Conservation (phyloP, 2,329 filamentous ascomycete genomes). For the Aspergillus novoparasiticus region DNA sequence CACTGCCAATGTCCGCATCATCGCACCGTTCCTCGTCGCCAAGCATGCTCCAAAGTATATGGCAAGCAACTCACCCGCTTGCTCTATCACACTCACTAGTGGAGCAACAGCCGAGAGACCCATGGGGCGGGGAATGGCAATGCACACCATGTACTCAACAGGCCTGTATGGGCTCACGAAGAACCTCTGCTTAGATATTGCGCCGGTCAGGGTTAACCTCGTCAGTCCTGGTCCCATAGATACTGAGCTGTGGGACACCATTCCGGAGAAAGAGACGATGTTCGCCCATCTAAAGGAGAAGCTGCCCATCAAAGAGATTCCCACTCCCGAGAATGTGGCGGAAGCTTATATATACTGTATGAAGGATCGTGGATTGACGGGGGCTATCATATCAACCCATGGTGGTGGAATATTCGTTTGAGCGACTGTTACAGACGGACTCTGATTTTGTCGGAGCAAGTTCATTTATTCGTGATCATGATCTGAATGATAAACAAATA, state of each 20-base stretch:
- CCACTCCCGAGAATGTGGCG: neutral
- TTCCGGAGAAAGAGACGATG: neutral
- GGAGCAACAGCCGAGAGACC: neutral
- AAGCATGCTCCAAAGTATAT: neutral
- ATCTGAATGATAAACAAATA: too few species aligned
- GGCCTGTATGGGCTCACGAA: neutral
- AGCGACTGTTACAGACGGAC: neutral
- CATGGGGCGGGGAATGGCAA: neutral
- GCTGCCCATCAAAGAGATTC: neutral
- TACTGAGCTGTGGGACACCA: neutral
- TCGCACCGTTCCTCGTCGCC: neutral
- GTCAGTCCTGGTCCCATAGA: neutral
- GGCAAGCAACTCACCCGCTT: neutral
- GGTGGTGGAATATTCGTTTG: neutral
- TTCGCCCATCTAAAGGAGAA: neutral
- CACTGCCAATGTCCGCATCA: neutral
- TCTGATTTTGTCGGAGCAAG: too few species aligned
- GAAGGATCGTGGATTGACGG: neutral
- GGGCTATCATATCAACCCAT: neutral
- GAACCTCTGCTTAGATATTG: neutral
- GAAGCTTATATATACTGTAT: neutral
- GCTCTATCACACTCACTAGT: neutral
- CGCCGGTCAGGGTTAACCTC: neutral
- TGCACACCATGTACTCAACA: neutral
- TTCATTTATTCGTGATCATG: too few species aligned